Conservation (phyloP, 768 basidiomycete species). For the Russula lepida region DNA sequence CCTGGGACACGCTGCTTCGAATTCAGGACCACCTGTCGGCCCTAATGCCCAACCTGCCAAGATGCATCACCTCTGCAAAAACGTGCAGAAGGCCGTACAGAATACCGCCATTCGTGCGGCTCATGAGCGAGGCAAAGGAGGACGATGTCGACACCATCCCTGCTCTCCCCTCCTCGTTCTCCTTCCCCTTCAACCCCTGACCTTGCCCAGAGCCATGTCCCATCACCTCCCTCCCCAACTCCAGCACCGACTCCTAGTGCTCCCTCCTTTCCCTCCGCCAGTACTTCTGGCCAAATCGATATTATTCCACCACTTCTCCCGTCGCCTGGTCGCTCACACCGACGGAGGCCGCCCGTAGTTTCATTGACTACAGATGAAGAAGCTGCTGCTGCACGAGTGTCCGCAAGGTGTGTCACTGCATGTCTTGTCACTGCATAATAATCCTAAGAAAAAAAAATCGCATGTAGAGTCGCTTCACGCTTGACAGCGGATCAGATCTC, state of each 20-base stretch:
- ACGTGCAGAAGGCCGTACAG: slow-evolving; percentile 15
- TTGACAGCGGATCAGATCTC: slow-evolving; percentile 56
- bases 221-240: neutral
- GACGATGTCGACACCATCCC: slow-evolving; percentile 19
- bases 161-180: slow-evolving; percentile 11
- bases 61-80: slow-evolving; percentile 18
- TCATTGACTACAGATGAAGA: slow-evolving; percentile 15
- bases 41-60: slow-evolving; percentile 1
- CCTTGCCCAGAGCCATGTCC: neutral
- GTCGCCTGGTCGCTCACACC: neutral
- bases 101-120: slow-evolving; percentile 1
- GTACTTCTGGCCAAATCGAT: slow-evolving; percentile 6
- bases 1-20: slow-evolving; percentile 15
- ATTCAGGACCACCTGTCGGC: neutral
- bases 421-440: neutral
- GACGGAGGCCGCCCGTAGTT: slow-evolving; percentile 8
- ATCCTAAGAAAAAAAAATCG: neutral
- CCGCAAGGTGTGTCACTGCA: slow-evolving; percentile 10
- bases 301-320: neutral
- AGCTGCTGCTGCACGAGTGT: slow-evolving; percentile 12
- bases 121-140: no score
- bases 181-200: slow-evolving; percentile 11
- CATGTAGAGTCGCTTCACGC: slow-evolving; percentile 43
- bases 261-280: slow-evolving; percentile 4
- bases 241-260: neutral